Percentiles rank a stretch among this genome's conserved stretches.
phyloP scores from a whole-genome alignment of 352 stramenopile species.

The Blastocystis hominis region DNA sequence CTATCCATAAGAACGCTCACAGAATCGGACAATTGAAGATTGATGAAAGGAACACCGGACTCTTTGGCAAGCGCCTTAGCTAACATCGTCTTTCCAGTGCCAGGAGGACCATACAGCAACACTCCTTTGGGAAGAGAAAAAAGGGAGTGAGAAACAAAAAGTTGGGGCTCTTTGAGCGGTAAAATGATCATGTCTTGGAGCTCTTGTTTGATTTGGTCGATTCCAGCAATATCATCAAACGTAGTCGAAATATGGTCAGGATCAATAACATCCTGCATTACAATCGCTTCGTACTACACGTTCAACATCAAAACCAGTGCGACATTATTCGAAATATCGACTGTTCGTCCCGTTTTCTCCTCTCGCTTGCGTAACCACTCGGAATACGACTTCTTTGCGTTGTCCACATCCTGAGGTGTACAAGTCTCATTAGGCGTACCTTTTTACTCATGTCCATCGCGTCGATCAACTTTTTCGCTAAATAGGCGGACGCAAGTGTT shows the following conservation, averaged over 20 bases:
- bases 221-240: constrained; percentile 95
- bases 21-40: constrained; percentile 18
- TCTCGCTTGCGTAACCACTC: constrained; percentile 37
- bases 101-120: constrained; percentile 73
- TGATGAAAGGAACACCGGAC: constrained; percentile 64
- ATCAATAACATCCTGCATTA: constrained; percentile 58
- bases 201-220: constrained; percentile 66
- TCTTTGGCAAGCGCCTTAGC: constrained; percentile 81
- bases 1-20: not conserved
- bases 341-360: not conserved
- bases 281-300: constrained; percentile 50
- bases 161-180: constrained; percentile 72
- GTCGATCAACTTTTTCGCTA: constrained; percentile 53
- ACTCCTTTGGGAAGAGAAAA: constrained; percentile 77
- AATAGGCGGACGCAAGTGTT: not conserved
- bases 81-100: constrained; percentile 81
- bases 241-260: constrained; percentile 72
- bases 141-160: constrained; percentile 69
- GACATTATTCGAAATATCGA: constrained; percentile 37
- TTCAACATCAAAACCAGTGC: not conserved
- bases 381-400: constrained; percentile 40
- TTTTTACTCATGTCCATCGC: constrained; percentile 39
- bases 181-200: constrained; percentile 75
- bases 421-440: not conserved
- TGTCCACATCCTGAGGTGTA: constrained; percentile 33